Percentiles rank a stretch among this genome's conserved stretches.
Evolutionary conservation across 306 rosid genomes (phyloP).

Genomic region (Cicer pinnatifidum): DNA sequence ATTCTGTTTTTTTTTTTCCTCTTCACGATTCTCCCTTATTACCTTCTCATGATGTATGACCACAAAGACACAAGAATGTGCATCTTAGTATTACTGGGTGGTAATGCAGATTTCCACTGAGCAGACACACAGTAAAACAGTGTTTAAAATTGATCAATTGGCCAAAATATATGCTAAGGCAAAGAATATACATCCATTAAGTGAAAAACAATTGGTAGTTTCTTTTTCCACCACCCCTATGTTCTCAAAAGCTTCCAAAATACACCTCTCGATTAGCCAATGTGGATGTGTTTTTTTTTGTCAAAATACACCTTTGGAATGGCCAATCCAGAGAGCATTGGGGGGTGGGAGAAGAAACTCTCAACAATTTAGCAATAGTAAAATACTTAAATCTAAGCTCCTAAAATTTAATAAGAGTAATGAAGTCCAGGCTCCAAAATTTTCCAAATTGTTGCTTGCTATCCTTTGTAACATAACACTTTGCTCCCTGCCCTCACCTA

Average conservation of each 20-base stretch:
- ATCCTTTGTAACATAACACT: slow-evolving; percentile 14
- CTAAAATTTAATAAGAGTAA: slow-evolving; percentile 23
- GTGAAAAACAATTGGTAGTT: neutral
- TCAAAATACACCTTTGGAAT: no score
- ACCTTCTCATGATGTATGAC: slow-evolving; percentile 34
- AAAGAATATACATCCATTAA: slow-evolving; percentile 45
- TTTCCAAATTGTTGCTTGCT: slow-evolving; percentile 35
- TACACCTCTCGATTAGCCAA: no score
- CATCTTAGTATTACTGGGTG: slow-evolving; percentile 20
- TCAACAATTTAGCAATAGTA: slow-evolving; percentile 14
- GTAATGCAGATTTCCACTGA: slow-evolving; percentile 30
- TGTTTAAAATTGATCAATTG: slow-evolving; percentile 35
- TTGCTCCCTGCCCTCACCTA: slow-evolving; percentile 24
- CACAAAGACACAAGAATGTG: slow-evolving; percentile 38
- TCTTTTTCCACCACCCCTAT: no score
- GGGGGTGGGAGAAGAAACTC: no score
- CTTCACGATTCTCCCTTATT: slow-evolving; percentile 14
- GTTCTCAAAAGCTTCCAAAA: no score
- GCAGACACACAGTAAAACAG: slow-evolving; percentile 14
- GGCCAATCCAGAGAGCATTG: no score
- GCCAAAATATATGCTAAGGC: slow-evolving; percentile 17
- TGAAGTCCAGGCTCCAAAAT: slow-evolving; percentile 31
- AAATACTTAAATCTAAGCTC: slow-evolving; percentile 30
- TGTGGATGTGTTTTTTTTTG: no score
- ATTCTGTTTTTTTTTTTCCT: neutral